Evolutionary conservation across 2,329 filamentous ascomycete genomes (phyloP).

Genomic region (Coleophoma cylindrospora): DNA sequence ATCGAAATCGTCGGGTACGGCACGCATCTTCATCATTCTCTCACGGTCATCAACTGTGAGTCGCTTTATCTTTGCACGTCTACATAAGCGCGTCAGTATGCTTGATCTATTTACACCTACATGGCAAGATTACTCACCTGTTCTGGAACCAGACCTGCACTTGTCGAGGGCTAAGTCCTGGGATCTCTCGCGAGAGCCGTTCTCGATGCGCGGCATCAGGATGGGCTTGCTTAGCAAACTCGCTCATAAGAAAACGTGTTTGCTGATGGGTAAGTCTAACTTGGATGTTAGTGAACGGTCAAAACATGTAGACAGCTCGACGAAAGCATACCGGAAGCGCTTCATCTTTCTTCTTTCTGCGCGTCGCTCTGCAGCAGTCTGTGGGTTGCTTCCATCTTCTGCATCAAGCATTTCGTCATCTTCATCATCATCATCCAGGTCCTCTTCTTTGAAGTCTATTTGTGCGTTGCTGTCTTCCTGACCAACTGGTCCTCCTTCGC

Average conservation of each 20-base stretch:
- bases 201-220: constrained; percentile 89
- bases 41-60: constrained; percentile 66
- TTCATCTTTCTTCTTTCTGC: constrained; percentile 66
- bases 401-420: constrained; percentile 52
- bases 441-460: constrained; percentile 24
- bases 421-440: constrained; percentile 32
- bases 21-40: constrained; percentile 67
- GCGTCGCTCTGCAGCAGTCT: constrained; percentile 51
- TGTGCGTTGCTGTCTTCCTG: constrained; percentile 41
- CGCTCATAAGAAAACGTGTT: constrained; percentile 95
- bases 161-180: constrained; percentile 83
- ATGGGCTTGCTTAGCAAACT: constrained; percentile 91
- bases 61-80: constrained; percentile 67
- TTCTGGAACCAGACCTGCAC: constrained; percentile 99
- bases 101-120: constrained; percentile 6
- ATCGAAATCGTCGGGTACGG: constrained; percentile 66
- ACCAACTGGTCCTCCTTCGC: constrained; percentile 33
- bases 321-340: constrained; percentile 61
- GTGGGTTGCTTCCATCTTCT: constrained; percentile 41
- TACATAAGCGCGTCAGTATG: constrained; percentile 24
- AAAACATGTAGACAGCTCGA: background rate
- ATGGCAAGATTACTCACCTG: constrained; percentile 53
- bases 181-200: constrained; percentile 81
- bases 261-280: constrained; percentile 86
- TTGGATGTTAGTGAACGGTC: constrained; percentile 27